These are phyloP conservation scores for Penicillium sp. DNA, from an alignment of 2,329 filamentous ascomycete genomes.

Conservation along the genomic window DNA sequence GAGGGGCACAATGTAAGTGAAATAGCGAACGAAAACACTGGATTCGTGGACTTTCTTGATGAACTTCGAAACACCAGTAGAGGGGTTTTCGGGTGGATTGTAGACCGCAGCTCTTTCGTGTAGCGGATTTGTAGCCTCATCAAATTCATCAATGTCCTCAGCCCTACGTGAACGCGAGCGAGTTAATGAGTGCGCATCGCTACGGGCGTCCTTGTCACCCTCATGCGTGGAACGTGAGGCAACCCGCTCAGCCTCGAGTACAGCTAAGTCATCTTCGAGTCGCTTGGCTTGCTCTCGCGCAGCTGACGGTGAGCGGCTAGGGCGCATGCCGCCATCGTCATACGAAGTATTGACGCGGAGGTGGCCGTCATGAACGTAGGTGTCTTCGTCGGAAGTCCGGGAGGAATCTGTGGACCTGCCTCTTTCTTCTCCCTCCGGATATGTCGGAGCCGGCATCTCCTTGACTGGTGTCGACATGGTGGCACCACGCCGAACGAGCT, in stretches of 20 bases:
- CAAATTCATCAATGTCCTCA: slow-evolving; percentile 69
- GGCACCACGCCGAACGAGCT: slow-evolving; percentile 31
- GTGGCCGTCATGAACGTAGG: slow-evolving; percentile 33
- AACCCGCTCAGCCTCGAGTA: slow-evolving; percentile 68
- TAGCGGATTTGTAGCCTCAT: slow-evolving; percentile 69
- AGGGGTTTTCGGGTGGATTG: slow-evolving; percentile 66
- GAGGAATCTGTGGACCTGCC: slow-evolving; percentile 31
- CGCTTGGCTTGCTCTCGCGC: slow-evolving; percentile 64
- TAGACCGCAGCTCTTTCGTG: slow-evolving; percentile 70
- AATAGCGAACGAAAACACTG: slow-evolving; percentile 70
- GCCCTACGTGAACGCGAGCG: slow-evolving; percentile 58
- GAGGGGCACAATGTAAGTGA: slow-evolving; percentile 72
- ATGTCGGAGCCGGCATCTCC: slow-evolving; percentile 33
- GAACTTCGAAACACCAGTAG: slow-evolving; percentile 65
- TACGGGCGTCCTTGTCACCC: slow-evolving; percentile 36
- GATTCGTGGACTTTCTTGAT: slow-evolving; percentile 70
- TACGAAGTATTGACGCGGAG: slow-evolving; percentile 35
- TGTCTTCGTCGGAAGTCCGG: slow-evolving; percentile 37
- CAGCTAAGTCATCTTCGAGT: slow-evolving; percentile 68
- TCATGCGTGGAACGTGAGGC: slow-evolving; percentile 51
- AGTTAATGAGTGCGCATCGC: slow-evolving; percentile 52
- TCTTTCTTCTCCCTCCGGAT: slow-evolving; percentile 34
- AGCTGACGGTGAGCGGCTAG: slow-evolving; percentile 57
- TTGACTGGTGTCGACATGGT: slow-evolving; percentile 43
- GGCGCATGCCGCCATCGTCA: slow-evolving; percentile 20